phyloP scores from a whole-genome alignment of 345 rosid genomes.

The Syzygium oleosum region DNA sequence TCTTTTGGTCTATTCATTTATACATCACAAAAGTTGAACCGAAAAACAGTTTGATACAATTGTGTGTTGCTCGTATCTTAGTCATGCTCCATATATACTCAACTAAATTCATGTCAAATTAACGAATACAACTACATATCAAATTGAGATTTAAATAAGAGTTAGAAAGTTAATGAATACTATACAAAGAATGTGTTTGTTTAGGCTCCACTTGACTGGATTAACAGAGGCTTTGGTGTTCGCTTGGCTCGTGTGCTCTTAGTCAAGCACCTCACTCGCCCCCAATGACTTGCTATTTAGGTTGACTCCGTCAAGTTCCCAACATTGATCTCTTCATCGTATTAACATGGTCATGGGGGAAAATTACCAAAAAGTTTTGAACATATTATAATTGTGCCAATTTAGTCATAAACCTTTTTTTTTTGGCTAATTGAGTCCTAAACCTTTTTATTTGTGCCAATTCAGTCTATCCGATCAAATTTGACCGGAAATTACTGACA shows the following conservation, averaged over 20 bases:
- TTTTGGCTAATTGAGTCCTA: too few species aligned
- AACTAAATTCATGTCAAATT: background rate
- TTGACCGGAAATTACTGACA: too few species aligned
- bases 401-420: too few species aligned
- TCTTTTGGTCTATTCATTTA: background rate
- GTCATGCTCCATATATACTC: background rate
- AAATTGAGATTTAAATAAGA: background rate
- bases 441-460: too few species aligned
- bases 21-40: background rate
- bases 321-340: background rate
- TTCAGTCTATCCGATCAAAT: too few species aligned
- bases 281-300: background rate
- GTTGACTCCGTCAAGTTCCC: background rate
- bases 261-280: background rate
- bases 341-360: background rate
- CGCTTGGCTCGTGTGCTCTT: background rate
- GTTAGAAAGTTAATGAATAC: background rate
- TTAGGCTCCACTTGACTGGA: background rate
- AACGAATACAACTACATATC: background rate
- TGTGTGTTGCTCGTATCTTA: background rate
- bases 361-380: too few species aligned
- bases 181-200: background rate
- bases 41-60: background rate
- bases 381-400: too few species aligned
- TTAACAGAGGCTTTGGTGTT: background rate